Percentiles rank a stretch among this genome's conserved stretches.
These are phyloP conservation scores for Sporisorium reilianum DNA, from an alignment of 1,284 basidiomycete genomes.

Conservation along the genomic window DNA sequence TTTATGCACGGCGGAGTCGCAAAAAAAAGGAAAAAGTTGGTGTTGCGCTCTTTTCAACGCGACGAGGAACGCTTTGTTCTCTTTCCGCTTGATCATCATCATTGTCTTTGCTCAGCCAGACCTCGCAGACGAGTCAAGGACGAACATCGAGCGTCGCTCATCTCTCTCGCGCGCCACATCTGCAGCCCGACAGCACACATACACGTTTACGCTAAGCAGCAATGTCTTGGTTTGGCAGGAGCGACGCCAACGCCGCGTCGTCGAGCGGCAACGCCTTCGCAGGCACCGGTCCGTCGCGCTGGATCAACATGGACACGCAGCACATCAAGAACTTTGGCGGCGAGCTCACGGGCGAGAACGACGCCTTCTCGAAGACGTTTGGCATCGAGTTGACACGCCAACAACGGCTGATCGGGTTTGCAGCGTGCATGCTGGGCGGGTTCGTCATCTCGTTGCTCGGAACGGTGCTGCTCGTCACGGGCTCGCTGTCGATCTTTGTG, in stretches of 20 bases:
- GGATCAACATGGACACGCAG: conserved; percentile 64
- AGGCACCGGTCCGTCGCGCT: conserved; percentile 42
- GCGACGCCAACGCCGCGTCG: conserved; percentile 15
- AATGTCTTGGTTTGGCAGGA: conserved; percentile 46
- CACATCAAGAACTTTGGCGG: conserved; percentile 58
- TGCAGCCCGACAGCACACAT: background rate
- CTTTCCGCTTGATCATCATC: background rate
- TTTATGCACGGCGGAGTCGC: conserved; percentile 5
- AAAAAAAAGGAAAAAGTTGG: background rate
- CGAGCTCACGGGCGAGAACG: conserved; percentile 62
- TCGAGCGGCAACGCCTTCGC: conserved; percentile 27
- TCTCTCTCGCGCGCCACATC: background rate
- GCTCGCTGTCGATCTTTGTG: conserved; percentile 80
- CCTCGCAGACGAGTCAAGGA: background rate
- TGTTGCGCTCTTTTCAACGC: background rate
- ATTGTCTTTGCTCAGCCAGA: background rate
- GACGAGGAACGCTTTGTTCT: background rate
- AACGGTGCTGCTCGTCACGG: conserved; percentile 81
- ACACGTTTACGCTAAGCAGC: background rate
- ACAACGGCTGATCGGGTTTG: conserved; percentile 62
- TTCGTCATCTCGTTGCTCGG: conserved; percentile 80
- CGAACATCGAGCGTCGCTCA: background rate
- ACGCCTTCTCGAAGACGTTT: conserved; percentile 56
- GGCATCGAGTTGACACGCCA: conserved; percentile 63
- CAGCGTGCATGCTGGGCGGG: conserved; percentile 71